phyloP scores from a whole-genome alignment of 495 filamentous ascomycete genomes.

The Choiromyces venosus region DNA sequence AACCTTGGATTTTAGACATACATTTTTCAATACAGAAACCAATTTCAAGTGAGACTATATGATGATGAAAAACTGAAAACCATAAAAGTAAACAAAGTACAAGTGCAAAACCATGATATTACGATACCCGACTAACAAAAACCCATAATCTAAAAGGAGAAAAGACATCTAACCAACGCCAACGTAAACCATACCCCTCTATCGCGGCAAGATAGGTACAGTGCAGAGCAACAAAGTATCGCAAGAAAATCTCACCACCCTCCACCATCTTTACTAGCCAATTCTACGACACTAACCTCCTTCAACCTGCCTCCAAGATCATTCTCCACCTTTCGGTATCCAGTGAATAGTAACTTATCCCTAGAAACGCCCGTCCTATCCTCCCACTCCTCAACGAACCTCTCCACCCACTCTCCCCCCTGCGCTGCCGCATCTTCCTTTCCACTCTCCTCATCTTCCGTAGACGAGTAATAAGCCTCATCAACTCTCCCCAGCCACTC shows the following conservation, averaged over 20 bases:
- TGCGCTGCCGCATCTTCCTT: slow-evolving; percentile 29
- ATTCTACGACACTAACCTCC: slow-evolving; percentile 68
- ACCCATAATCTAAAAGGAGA: background rate
- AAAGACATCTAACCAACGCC: background rate
- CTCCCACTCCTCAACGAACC: slow-evolving; percentile 54
- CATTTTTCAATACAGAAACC: too few species aligned
- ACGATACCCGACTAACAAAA: background rate
- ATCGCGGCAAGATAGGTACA: background rate
- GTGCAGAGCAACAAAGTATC: background rate
- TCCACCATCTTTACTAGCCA: slow-evolving; percentile 88
- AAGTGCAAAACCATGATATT: background rate
- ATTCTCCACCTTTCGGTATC: slow-evolving; percentile 84
- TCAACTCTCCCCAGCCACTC: slow-evolving; percentile 82
- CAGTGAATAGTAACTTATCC: slow-evolving; percentile 73
- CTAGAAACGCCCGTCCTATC: slow-evolving; percentile 60
- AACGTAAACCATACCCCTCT: background rate
- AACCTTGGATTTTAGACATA: too few species aligned
- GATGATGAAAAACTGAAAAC: background rate
- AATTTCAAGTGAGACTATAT: background rate
- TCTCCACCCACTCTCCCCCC: slow-evolving; percentile 25
- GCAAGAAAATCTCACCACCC: slow-evolving; percentile 60
- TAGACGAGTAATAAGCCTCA: slow-evolving; percentile 86
- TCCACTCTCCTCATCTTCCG: slow-evolving; percentile 50
- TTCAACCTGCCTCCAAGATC: slow-evolving; percentile 69
- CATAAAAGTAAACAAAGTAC: background rate